A percentile compares a stretch with the other conserved stretches of the same genome.
Evolutionary conservation across 2,329 filamentous ascomycete species (phyloP).

Genomic region (Calonectria pteridis): DNA sequence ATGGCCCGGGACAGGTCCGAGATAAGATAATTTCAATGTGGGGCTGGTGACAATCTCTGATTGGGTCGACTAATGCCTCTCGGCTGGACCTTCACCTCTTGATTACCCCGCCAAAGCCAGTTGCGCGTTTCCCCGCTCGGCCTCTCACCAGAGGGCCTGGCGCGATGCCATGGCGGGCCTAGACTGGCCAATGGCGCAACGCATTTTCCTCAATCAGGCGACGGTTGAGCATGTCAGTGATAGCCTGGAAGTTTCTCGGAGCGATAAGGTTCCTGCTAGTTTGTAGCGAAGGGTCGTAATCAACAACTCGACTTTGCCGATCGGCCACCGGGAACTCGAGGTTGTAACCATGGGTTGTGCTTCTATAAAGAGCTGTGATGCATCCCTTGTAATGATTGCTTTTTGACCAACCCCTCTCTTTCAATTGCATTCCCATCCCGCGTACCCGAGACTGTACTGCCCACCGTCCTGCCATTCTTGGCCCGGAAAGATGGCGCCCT

Average conservation of each 20-base stretch:
- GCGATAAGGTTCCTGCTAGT: neutral
- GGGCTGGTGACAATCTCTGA: neutral
- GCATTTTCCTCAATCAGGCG: neutral
- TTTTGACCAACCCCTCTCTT: neutral
- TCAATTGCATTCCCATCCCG: neutral
- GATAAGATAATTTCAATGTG: neutral
- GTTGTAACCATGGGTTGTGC: neutral
- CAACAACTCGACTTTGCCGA: neutral
- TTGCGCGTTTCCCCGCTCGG: neutral
- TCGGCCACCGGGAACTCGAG: neutral
- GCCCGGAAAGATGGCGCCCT: neutral
- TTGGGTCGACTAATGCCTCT: neutral
- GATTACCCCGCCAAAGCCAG: slow-evolving; percentile 10
- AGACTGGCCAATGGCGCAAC: neutral
- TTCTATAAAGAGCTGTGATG: slow-evolving; percentile 11
- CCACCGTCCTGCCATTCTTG: neutral
- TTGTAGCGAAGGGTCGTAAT: neutral
- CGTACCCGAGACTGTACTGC: neutral
- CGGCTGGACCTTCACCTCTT: slow-evolving; percentile 16
- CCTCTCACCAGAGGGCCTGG: neutral
- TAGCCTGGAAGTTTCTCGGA: neutral
- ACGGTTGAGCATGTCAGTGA: neutral
- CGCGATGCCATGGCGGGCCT: neutral
- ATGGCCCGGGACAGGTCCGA: neutral
- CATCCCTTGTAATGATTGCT: neutral